Evolutionary conservation across 176 grass and related monocot species (phyloP), one percentile per base, ranked within the genome.

Genomic region (Zea luxurians): DNA sequence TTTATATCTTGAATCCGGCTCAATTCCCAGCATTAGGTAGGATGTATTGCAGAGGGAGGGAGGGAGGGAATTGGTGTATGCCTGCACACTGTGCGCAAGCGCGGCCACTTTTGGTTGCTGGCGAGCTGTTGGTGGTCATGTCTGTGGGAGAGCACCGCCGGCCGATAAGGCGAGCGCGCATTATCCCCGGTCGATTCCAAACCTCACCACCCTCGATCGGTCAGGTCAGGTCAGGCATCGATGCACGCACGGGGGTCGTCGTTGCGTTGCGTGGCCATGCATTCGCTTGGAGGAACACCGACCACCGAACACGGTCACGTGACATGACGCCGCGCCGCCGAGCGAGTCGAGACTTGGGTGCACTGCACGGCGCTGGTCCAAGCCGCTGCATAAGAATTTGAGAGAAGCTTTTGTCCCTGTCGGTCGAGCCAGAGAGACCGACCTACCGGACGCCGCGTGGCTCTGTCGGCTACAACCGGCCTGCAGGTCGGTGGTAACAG

Each of bases 281-380:
- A 45, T 40, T 40, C 38, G 38, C 49, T 10, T 45, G 42, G 2
- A 11, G 17, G 17, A 27, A 37, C 18, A 12, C 44, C n/a, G 48
- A 47, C 4, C 12, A 2, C 4, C n/a, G 48, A 4, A 7, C 52
- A 55, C 16, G 37, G 6, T 2, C 77, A 57, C 77, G 68, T 57
- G 38, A 40, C 27, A 40, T 40, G 62, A 35, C 27, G 13, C 13
- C 37, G n/a, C 27, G 13, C 13, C 27, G 27, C 27, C 27, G 27
- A 27, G 27, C 27, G 27, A 27, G 27, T 27, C 27, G 27, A 27
- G 27, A 27, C 27, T 27, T 0, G 0, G 27, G 27, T 27, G 27
- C 20, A 13, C 68, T 16, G 69, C 48, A 54, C 13, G 70, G 70
- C 68, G 68, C 68, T 36, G 46, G 46, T 71, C 41, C 66, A 71